Conservation (phyloP, 2,329 filamentous ascomycete genomes). For the Alternaria alternata region DNA sequence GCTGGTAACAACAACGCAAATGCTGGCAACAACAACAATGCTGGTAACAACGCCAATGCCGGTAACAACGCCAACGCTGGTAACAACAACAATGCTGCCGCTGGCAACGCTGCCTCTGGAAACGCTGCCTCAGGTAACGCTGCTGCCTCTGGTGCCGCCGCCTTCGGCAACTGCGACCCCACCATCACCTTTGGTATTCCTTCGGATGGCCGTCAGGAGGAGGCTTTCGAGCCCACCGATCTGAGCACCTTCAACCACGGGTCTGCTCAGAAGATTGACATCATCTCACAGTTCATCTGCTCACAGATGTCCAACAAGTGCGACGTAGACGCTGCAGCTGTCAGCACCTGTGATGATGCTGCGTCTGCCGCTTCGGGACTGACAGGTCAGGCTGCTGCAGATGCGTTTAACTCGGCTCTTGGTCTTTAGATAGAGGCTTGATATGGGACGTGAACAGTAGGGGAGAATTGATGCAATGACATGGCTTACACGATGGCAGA, state of each 20-base stretch:
- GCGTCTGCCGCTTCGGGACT: conserved; percentile 29
- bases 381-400: conserved; percentile 35
- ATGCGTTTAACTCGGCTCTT: conserved; percentile 41
- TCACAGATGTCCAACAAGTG: conserved; percentile 50
- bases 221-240: conserved; percentile 56
- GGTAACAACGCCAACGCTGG: no score
- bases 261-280: conserved; percentile 58
- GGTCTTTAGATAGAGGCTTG: conserved; percentile 23
- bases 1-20: conserved; percentile 3
- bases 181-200: conserved; percentile 60
- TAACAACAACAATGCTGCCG: conserved; percentile 5
- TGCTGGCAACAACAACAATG: not conserved
- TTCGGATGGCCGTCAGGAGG: conserved; percentile 58
- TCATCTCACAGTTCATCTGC: conserved; percentile 61
- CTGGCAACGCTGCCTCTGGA: not conserved
- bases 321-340: conserved; percentile 28
- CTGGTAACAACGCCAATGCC: not conserved
- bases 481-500: not conserved
- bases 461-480: not conserved
- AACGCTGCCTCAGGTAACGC: not conserved
- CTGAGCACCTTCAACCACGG: conserved; percentile 60
- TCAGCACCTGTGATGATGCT: conserved; percentile 33
- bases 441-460: not conserved
- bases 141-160: conserved; percentile 2
- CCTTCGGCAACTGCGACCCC: conserved; percentile 59